Evolutionary conservation across 208 protist genomes (phyloP).

Genomic region (Blastocrithidia nonstop): DNA sequence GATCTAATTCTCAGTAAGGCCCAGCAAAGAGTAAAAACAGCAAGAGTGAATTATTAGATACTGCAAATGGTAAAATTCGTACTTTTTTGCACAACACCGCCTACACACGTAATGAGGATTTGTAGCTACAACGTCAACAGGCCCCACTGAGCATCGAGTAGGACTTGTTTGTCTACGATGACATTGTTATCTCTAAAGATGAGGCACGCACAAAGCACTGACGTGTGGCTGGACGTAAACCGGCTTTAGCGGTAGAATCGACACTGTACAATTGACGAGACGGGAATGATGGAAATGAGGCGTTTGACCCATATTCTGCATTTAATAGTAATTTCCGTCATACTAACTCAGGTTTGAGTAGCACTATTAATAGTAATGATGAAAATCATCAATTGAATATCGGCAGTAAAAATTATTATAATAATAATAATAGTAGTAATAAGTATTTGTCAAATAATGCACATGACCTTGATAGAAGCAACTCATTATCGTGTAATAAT

Average conservation of each 20-base stretch:
- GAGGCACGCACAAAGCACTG: slow-evolving; percentile 58
- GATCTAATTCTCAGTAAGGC: too few species aligned
- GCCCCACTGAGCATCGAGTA: slow-evolving; percentile 32
- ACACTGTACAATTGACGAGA: neutral
- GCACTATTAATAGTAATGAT: neutral
- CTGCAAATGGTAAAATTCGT: too few species aligned
- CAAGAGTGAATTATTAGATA: too few species aligned
- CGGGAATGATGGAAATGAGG: too few species aligned
- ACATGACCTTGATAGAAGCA: too few species aligned
- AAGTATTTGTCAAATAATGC: too few species aligned
- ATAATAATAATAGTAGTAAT: neutral
- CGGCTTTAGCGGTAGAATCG: slow-evolving; percentile 3
- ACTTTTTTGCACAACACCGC: too few species aligned
- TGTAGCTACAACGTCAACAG: slow-evolving; percentile 65
- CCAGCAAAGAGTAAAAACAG: too few species aligned
- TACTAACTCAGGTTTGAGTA: neutral
- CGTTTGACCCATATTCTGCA: too few species aligned
- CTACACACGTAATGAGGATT: too few species aligned
- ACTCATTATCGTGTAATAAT: too few species aligned
- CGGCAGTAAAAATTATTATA: neutral
- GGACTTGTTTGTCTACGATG: slow-evolving; percentile 76
- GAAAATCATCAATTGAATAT: neutral
- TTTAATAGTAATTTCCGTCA: too few species aligned
- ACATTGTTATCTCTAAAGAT: slow-evolving; percentile 62
- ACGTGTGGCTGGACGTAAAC: slow-evolving; percentile 42